Percentiles rank a stretch among this genome's conserved stretches.
phyloP scores from a whole-genome alignment of 2,329 filamentous ascomycete species.

The Atkinsonella texensis region DNA sequence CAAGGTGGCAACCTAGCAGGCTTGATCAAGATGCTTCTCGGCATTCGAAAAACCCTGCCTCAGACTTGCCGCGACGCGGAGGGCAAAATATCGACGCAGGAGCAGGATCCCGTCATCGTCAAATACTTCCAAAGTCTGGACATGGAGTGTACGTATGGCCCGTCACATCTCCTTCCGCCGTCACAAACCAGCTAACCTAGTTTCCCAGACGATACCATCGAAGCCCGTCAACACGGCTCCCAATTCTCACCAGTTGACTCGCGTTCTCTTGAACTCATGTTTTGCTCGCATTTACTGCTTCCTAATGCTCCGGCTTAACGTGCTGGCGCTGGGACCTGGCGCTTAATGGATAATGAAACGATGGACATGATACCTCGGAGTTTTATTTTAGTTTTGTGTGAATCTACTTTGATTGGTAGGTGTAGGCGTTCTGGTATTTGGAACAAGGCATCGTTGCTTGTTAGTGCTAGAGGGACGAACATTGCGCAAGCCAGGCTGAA shows the following conservation, averaged over 20 bases:
- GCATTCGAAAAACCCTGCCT: slow-evolving; percentile 48
- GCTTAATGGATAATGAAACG: slow-evolving; percentile 17
- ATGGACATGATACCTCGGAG: slow-evolving; percentile 15
- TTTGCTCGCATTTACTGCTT: slow-evolving; percentile 35
- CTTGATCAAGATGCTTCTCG: slow-evolving; percentile 47
- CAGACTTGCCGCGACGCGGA: slow-evolving; percentile 34
- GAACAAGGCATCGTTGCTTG: not conserved
- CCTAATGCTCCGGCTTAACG: slow-evolving; percentile 16
- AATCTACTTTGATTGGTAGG: not conserved
- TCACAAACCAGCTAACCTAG: not conserved
- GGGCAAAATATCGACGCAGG: slow-evolving; percentile 35
- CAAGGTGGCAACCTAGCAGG: slow-evolving; percentile 48
- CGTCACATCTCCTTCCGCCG: not conserved
- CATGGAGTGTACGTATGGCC: slow-evolving; percentile 40
- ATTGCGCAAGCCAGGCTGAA: not conserved
- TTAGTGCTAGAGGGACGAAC: not conserved
- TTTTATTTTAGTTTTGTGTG: not conserved
- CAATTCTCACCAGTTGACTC: slow-evolving; percentile 39
- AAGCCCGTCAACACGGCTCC: slow-evolving; percentile 36
- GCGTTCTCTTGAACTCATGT: slow-evolving; percentile 37
- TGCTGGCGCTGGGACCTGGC: not conserved
- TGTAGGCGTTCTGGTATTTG: not conserved
- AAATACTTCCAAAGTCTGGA: slow-evolving; percentile 45
- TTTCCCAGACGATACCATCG: slow-evolving; percentile 20
- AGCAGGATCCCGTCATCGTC: slow-evolving; percentile 32